These are phyloP conservation scores for Cutaneotrichosporon daszewskae DNA, from an alignment of 1,284 basidiomycete species.

Conservation along the genomic window DNA sequence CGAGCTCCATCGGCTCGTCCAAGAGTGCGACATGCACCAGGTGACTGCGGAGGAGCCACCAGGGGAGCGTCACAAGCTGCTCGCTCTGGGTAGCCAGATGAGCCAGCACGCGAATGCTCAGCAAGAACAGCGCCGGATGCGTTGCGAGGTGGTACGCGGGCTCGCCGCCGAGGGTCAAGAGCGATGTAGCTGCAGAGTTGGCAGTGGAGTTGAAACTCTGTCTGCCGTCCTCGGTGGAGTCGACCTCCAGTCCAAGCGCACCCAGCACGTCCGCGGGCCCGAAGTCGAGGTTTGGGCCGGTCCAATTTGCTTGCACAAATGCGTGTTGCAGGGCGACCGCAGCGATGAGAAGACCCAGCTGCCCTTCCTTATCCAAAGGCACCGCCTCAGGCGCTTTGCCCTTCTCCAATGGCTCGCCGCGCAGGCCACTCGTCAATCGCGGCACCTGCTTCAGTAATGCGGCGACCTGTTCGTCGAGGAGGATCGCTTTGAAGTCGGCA, in stretches of 20 bases:
- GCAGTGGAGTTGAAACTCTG: conserved; percentile 49
- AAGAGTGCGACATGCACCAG: conserved; percentile 76
- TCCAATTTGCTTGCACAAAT: conserved; percentile 95
- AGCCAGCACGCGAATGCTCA: conserved; percentile 67
- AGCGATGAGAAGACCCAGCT: conserved; percentile 60
- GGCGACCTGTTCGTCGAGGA: conserved; percentile 30
- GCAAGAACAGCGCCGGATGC: conserved; percentile 64
- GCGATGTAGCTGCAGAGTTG: conserved; percentile 61
- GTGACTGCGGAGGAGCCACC: conserved; percentile 76
- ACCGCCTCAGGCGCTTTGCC: not conserved
- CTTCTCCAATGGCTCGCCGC: not conserved
- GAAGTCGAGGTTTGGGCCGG: conserved; percentile 78
- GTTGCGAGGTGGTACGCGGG: conserved; percentile 89
- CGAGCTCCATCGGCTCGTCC: conserved; percentile 71
- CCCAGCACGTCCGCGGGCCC: conserved; percentile 50
- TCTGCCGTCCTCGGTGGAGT: conserved; percentile 49
- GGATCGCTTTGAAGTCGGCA: conserved; percentile 42
- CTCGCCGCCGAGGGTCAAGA: conserved; percentile 81
- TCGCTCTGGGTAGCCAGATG: conserved; percentile 48
- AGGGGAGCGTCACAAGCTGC: conserved; percentile 52
- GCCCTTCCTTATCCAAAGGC: conserved; percentile 22
- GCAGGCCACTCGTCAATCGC: not conserved
- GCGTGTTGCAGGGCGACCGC: conserved; percentile 78
- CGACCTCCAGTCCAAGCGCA: conserved; percentile 24
- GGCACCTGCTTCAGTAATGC: conserved; percentile 25